A percentile compares a stretch with the other conserved stretches of the same genome.
These are phyloP conservation scores for Syzygium aqueum DNA, from an alignment of 345 rosid species.

Conservation along the genomic window DNA sequence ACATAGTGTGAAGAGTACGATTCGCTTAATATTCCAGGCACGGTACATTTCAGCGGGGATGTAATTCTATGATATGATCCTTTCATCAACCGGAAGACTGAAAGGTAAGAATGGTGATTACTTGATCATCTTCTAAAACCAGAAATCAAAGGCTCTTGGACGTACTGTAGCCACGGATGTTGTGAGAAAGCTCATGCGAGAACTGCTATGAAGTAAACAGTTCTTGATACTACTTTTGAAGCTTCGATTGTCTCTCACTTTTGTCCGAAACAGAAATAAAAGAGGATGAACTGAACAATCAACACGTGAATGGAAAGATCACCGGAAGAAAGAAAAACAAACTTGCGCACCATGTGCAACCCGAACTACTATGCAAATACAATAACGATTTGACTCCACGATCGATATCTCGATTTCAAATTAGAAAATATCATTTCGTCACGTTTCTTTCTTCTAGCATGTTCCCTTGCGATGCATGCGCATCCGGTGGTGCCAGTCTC, in stretches of 20 bases:
- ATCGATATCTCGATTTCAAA: not conserved
- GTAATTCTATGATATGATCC: not conserved
- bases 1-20: not conserved
- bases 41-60: not conserved
- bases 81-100: not conserved
- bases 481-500: not conserved
- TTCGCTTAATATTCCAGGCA: not conserved
- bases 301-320: not conserved
- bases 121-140: not conserved
- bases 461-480: rapidly evolving
- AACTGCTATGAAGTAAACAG: not conserved
- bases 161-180: not conserved
- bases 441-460: not conserved
- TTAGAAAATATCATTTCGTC: too few species aligned
- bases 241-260: not conserved
- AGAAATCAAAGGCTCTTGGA: not conserved
- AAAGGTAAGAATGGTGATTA: not conserved
- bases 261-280: not conserved
- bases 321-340: not conserved
- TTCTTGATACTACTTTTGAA: not conserved
- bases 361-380: not conserved
- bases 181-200: not conserved
- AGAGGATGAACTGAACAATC: not conserved
- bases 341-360: not conserved
- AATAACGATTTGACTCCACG: not conserved